A percentile compares a stretch with the other conserved stretches of the same genome.
Conservation (phyloP, 257 asterid genomes). For the Mentha longifolia region DNA sequence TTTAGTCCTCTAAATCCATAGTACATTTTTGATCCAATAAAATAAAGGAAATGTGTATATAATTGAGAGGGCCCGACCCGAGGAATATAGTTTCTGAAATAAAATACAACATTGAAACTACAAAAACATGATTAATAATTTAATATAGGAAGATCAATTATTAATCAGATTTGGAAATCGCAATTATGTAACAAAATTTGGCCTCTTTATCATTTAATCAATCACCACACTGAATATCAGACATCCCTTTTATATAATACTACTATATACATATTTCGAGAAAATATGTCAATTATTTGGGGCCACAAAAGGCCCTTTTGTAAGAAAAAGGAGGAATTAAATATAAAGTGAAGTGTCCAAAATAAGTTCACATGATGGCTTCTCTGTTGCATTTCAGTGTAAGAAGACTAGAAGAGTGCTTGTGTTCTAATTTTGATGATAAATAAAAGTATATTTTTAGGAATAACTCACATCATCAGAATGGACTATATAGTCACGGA, state of each 20-base stretch:
- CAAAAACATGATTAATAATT: too few relatives aligned
- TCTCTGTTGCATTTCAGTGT: background rate
- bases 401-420: background rate
- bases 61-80: too few relatives aligned
- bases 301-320: constrained; percentile 29
- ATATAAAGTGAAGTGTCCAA: constrained; percentile 35
- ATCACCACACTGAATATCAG: constrained; percentile 18
- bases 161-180: too few relatives aligned
- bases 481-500: constrained; percentile 14
- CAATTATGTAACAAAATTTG: too few relatives aligned
- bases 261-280: background rate
- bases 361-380: constrained; percentile 45
- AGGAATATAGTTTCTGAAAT: too few relatives aligned
- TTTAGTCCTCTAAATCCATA: too few relatives aligned
- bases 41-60: too few relatives aligned
- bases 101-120: too few relatives aligned
- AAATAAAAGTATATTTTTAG: too few relatives aligned
- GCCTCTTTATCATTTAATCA: too few relatives aligned
- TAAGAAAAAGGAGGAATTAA: background rate
- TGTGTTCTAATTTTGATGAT: background rate
- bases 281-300: background rate
- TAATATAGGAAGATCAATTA: too few relatives aligned
- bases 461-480: background rate
- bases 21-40: too few relatives aligned
- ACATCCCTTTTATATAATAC: background rate